Percentiles rank a stretch among this genome's conserved stretches.
Evolutionary conservation across 805 yeast genomes (phyloP).

Genomic region (Wickerhamiella kurtzmanii): DNA sequence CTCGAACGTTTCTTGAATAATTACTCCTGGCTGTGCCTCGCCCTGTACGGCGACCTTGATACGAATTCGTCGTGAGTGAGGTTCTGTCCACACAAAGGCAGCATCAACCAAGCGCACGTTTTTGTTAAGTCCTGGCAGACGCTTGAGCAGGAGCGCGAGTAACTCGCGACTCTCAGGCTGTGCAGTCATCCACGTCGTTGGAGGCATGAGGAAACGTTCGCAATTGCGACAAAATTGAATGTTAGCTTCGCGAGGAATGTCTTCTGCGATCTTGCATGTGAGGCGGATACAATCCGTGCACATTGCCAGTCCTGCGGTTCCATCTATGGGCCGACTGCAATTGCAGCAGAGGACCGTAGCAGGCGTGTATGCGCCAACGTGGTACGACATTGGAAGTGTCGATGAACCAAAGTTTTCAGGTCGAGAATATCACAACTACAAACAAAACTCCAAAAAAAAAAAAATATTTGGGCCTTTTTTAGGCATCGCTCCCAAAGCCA

Average conservation of each 20-base stretch:
- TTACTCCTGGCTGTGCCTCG: constrained; percentile 72
- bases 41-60: constrained; percentile 87
- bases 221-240: constrained; percentile 93
- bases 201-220: constrained; percentile 92
- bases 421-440: no score
- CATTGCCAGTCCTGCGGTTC: constrained; percentile 81
- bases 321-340: constrained; percentile 98
- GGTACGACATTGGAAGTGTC: constrained; percentile 7
- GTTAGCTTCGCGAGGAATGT: constrained; percentile 76
- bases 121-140: constrained; percentile 71
- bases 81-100: constrained; percentile 92
- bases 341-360: constrained; percentile 94
- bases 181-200: constrained; percentile 83
- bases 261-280: constrained; percentile 86
- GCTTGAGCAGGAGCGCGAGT: constrained; percentile 76
- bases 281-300: constrained; percentile 94
- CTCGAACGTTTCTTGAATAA: constrained; percentile 83
- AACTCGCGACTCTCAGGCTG: constrained; percentile 86
- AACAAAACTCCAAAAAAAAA: no score
- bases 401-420: no score
- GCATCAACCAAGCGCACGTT: constrained; percentile 87
- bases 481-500: no score
- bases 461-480: no score
- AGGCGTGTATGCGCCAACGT: constrained; percentile 15
- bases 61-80: constrained; percentile 86